Conservation (phyloP, 1,284 basidiomycete species). For the Boletellus dicymbophilus region DNA sequence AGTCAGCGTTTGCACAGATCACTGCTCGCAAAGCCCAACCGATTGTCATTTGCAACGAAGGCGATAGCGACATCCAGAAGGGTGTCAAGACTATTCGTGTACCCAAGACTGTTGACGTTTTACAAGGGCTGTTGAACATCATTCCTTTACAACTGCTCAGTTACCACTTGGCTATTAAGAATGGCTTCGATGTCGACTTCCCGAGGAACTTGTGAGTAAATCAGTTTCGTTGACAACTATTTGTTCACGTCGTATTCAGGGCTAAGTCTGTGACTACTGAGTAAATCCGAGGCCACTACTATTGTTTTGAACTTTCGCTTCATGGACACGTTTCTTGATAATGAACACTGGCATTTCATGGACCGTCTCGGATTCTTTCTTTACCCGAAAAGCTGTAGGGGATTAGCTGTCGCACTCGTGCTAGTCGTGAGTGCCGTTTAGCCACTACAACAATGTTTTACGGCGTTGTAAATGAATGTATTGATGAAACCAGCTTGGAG, state of each 20-base stretch:
- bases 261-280: slow-evolving; percentile 86
- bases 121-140: slow-evolving; percentile 97
- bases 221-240: slow-evolving; percentile 8
- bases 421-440: neutral
- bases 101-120: slow-evolving; percentile 92
- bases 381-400: slow-evolving; percentile 2
- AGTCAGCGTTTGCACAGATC: slow-evolving; percentile 95
- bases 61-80: slow-evolving; percentile 79
- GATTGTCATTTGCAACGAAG: slow-evolving; percentile 96
- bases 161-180: slow-evolving; percentile 95
- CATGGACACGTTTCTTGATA: slow-evolving; percentile 26
- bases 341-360: slow-evolving; percentile 28
- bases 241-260: slow-evolving; percentile 40
- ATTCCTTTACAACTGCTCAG: slow-evolving; percentile 95
- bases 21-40: slow-evolving; percentile 96
- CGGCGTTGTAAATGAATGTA: neutral
- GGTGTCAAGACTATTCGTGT: slow-evolving; percentile 88
- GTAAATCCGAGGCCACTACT: slow-evolving; percentile 41
- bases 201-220: slow-evolving; percentile 85
- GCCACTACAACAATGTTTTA: neutral
- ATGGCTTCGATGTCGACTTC: slow-evolving; percentile 98
- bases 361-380: slow-evolving; percentile 11
- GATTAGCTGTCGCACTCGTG: neutral
- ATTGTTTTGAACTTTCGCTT: slow-evolving; percentile 1
- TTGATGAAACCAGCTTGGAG: too few species aligned